These are phyloP conservation scores for Poronia punctata DNA, from an alignment of 495 filamentous ascomycete genomes.

Conservation along the genomic window DNA sequence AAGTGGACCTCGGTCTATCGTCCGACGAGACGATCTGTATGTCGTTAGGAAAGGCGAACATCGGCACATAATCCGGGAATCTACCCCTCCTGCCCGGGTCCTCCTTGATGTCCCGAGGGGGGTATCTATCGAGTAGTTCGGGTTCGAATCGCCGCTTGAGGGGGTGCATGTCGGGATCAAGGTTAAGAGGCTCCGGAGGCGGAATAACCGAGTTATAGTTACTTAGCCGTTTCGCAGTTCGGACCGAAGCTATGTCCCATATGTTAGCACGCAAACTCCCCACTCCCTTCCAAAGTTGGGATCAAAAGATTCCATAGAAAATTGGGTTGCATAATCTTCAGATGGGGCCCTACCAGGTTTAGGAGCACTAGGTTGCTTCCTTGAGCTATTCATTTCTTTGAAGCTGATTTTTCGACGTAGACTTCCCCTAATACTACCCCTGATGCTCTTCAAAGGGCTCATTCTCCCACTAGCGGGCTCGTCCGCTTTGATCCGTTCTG, in stretches of 20 bases:
- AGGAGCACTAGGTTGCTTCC: slow-evolving; percentile 68
- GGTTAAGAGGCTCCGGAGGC: slow-evolving; percentile 79
- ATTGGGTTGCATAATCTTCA: slow-evolving; percentile 15
- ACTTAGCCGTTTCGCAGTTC: slow-evolving; percentile 82
- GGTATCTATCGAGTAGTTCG: slow-evolving; percentile 88
- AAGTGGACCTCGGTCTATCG: slow-evolving; percentile 85
- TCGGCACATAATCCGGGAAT: slow-evolving; percentile 96
- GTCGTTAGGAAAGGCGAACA: slow-evolving; percentile 99
- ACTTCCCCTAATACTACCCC: slow-evolving; percentile 57
- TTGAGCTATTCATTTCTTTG: slow-evolving; percentile 90
- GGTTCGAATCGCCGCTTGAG: slow-evolving; percentile 91
- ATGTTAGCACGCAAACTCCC: slow-evolving; percentile 25
- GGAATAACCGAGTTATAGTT: slow-evolving; percentile 99
- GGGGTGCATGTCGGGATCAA: slow-evolving; percentile 90
- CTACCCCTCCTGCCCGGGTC: slow-evolving; percentile 80
- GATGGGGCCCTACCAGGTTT: slow-evolving; percentile 61
- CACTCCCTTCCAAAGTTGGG: slow-evolving; percentile 22
- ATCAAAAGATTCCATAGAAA: slow-evolving; percentile 15
- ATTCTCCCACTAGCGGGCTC: slow-evolving; percentile 46
- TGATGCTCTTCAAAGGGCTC: slow-evolving; percentile 44
- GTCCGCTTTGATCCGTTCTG: slow-evolving; percentile 75
- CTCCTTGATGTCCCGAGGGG: slow-evolving; percentile 65
- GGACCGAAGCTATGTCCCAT: slow-evolving; percentile 64
- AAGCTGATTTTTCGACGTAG: slow-evolving; percentile 82
- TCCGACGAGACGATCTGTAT: slow-evolving; percentile 94